Conservation (phyloP, 2,329 filamentous ascomycete genomes). For the Fusarium coffeatum region DNA sequence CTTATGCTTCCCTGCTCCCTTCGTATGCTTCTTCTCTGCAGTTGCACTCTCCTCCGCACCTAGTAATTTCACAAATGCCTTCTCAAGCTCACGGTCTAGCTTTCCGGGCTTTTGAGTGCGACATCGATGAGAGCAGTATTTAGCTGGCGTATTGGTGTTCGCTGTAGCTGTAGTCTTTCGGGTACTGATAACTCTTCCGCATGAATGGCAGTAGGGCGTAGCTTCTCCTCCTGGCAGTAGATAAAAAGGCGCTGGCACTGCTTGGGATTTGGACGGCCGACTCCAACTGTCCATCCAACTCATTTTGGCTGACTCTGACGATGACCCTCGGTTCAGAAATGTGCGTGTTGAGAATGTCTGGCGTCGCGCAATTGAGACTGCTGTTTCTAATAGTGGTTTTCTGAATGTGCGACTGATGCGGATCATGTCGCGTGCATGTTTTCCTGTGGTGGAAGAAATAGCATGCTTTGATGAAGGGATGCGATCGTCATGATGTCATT, state of each 20-base stretch:
- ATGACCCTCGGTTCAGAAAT: neutral
- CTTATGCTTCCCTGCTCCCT: slow-evolving; percentile 55
- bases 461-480: neutral
- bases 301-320: slow-evolving; percentile 43
- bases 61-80: slow-evolving; percentile 56
- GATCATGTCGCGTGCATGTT: neutral
- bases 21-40: slow-evolving; percentile 42
- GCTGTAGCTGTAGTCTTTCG: slow-evolving; percentile 47
- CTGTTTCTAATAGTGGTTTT: rapidly evolving
- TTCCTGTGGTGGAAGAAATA: neutral
- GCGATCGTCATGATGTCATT: slow-evolving; percentile 25
- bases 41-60: neutral
- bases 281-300: slow-evolving; percentile 59
- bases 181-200: slow-evolving; percentile 65
- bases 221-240: slow-evolving; percentile 59
- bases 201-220: slow-evolving; percentile 67
- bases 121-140: slow-evolving; percentile 69
- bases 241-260: slow-evolving; percentile 65
- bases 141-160: slow-evolving; percentile 47
- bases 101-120: slow-evolving; percentile 62
- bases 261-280: slow-evolving; percentile 54
- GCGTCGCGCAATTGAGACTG: rapidly evolving
- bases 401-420: rapidly evolving
- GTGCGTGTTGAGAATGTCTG: neutral
- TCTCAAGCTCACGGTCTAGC: slow-evolving; percentile 65